These are phyloP conservation scores for Akanthomyces muscarius DNA, from an alignment of 2,329 filamentous ascomycete species.

Conservation along the genomic window DNA sequence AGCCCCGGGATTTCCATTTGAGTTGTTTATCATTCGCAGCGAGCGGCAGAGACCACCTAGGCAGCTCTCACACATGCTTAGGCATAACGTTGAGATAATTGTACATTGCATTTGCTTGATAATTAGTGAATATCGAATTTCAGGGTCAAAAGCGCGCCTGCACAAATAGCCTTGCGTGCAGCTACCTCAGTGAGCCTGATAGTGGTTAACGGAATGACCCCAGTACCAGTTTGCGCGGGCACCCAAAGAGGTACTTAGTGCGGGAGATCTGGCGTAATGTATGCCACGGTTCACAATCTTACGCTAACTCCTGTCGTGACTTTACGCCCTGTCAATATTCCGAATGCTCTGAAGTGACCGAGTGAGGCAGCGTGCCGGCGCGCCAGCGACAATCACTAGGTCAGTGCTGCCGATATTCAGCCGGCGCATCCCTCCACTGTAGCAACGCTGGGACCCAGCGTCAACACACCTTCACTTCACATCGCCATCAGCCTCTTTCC, in stretches of 20 bases:
- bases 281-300: too few relatives aligned
- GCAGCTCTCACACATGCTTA: too few relatives aligned
- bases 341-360: background rate
- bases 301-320: too few relatives aligned
- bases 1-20: background rate
- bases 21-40: background rate
- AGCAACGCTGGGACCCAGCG: background rate
- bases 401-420: slow-evolving; percentile 8
- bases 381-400: background rate
- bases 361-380: background rate
- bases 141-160: too few relatives aligned
- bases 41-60: too few relatives aligned
- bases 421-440: slow-evolving; percentile 16
- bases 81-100: background rate
- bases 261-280: too few relatives aligned
- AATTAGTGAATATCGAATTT: too few relatives aligned
- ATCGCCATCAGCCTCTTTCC: background rate
- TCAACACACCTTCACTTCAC: slow-evolving; percentile 2
- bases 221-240: too few relatives aligned
- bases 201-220: too few relatives aligned
- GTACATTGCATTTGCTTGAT: background rate
- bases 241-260: too few relatives aligned
- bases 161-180: too few relatives aligned
- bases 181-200: too few relatives aligned
- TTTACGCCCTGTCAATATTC: background rate